Base-by-base conservation (phyloP, 495 filamentous ascomycete genomes). In the Aspergillus mulundensis region DNA sequence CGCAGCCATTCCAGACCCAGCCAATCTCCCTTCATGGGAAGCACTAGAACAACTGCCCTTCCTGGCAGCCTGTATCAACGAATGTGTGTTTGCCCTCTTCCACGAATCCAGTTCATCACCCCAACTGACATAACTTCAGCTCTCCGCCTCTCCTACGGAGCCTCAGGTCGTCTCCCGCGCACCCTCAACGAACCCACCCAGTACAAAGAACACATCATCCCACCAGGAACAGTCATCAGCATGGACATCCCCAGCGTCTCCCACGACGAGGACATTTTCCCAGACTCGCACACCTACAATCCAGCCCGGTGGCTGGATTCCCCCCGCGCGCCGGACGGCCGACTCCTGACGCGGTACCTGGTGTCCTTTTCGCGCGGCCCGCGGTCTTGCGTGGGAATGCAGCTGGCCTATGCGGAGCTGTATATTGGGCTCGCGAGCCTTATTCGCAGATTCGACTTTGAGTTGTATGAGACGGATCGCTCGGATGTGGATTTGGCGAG, bases 301-400 rank as follows among this genome's bases (percentile, higher is more conserved):
- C 49, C 49, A 3, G 49, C 36, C 16, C 49, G 49, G 8, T 51
- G 49, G 49, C 32, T 51, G 4, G 49, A 51, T 14, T 16, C n/a
- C 36, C 49, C 30, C 0, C 30, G 36, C 7, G 23, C 36, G 2
- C 30, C 49, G 5, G 25, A 28, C 25, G 25, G 25, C 25, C 25
- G 25, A 3, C 25, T 28, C 4, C 25, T 28, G 25, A 28, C 25
- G 8, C 25, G 25, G 25, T 28, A 28, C 25, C 21, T 18, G 15
- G 30, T 38, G 12, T 36, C 49, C 1, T 51, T 51, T 14, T 51
- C 49, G 7, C 20, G 19, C 4, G 49, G 49, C 1, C 20, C 49
- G 6, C n/a, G 49, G 5, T 39, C 36, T 18, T 51, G 49, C 14
- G 39, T 51, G 0, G 49, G 49, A 1, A 51, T 51, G 18, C 36